Base-by-base conservation (phyloP, 768 basidiomycete species). In the Ramaria sp. region DNA sequence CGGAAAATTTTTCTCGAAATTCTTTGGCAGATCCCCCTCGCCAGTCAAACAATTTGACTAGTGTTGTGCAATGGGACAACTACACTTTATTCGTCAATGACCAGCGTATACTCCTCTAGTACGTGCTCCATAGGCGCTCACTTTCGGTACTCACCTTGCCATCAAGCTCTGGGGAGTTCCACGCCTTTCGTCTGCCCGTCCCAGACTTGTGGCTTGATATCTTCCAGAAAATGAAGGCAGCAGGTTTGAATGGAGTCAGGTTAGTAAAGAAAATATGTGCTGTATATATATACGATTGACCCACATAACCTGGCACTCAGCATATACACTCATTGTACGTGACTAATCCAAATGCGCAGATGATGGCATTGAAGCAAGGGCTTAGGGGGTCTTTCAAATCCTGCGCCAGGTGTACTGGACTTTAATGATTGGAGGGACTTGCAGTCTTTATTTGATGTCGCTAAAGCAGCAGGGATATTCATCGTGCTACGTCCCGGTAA, bases 171-270 rank as follows among this genome's bases (percentile, higher is more conserved):
- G 90, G 90, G 57, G 90, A 91, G 67, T 88, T 90, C 67, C 90
- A 91, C 63, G 80, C 87, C 0, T 91, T 87, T 71, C 80, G 88
- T 22, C 70, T 91, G 7, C 90, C 88, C 10, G 84, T 90, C 0
- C 87, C 85, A 15, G 80, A 80, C 3, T 68, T 91, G 55, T 92
- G 90, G 88, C 75, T 81, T 12, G 90, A 91, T 63, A 81, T 91
- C 51, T 77, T 91, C 42, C 83, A 91, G 61, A 91, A 88, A 65
- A 73, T 81, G 59, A 88, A 88, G 63, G 90, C 88, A 4, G 82
- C 86, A 0, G 90, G 90, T 11, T 72, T 92, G 59, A 92, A 91
- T 62, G 79, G 79, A 0, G 60, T 68, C 24, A 57, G 55, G 55
- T 49, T 13, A 33, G 55, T 39, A 11, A 1, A 17, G n/a, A n/a